A percentile compares a stretch with the other conserved stretches of the same genome.
These are phyloP conservation scores for Mollisia scopiformis DNA, from an alignment of 2,329 filamentous ascomycete species.

Conservation along the genomic window DNA sequence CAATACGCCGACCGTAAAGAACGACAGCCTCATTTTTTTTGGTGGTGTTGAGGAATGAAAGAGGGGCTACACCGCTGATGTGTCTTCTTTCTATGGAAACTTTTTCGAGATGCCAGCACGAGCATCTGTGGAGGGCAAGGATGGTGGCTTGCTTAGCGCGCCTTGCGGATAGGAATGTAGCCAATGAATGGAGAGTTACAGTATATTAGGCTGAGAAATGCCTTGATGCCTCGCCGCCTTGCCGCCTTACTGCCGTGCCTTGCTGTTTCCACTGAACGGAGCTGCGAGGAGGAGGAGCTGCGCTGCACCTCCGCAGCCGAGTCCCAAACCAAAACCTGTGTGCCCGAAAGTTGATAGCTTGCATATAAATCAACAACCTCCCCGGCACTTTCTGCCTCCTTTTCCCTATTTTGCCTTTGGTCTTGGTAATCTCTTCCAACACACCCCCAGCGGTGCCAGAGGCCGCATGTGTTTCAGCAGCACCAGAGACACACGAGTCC, in stretches of 20 bases:
- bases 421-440: neutral
- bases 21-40: slow-evolving; percentile 37
- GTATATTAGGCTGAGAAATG: slow-evolving; percentile 6
- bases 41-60: slow-evolving; percentile 13
- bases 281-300: too few species aligned
- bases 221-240: slow-evolving; percentile 27
- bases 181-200: neutral
- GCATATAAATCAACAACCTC: neutral
- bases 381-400: neutral
- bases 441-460: slow-evolving; percentile 1
- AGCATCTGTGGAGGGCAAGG: slow-evolving; percentile 3
- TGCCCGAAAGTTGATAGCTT: slow-evolving; percentile 1
- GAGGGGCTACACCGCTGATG: slow-evolving; percentile 22
- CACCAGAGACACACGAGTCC: neutral
- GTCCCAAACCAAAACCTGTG: slow-evolving; percentile 4
- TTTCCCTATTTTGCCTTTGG: neutral
- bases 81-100: slow-evolving; percentile 20
- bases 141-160: neutral
- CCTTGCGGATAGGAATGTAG: neutral
- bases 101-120: slow-evolving; percentile 21
- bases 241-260: too few species aligned
- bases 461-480: slow-evolving; percentile 6
- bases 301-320: too few species aligned
- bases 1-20: slow-evolving; percentile 33
- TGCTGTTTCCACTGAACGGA: slow-evolving; percentile 25